Base-by-base conservation (phyloP, 2,329 filamentous ascomycete genomes). In the Xylariales sp. region DNA sequence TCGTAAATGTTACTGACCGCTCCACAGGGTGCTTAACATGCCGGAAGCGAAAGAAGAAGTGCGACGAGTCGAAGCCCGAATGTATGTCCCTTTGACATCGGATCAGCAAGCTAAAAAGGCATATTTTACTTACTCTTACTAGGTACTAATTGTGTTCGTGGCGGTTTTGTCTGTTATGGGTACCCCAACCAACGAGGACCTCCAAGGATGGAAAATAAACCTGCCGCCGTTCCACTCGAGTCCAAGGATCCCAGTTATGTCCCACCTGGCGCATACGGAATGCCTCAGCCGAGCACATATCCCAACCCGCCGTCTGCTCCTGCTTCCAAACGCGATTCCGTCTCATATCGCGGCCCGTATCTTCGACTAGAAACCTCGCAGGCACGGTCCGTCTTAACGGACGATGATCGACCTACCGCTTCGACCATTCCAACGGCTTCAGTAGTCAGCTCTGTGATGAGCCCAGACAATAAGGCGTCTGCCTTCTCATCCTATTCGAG, bases 31-130 rank as follows among this genome's bases (percentile, higher is more conserved):
- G 95, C 79, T 89, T 97, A 81, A 98, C 95, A 5, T 98, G 95
- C 79, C 87, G 95, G 68, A 89, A 89, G 77, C 88, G 95, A 67
- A 98, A 98, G 86, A 98, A 98, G 89, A 98, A 98, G 81, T 98
- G 96, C 77, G 95, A 98, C 78, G 96, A 98, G 83, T 88, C 87
- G 62, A 97, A 97, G 79, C 96, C 96, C 32, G 90, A 93, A 80
- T 98, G 96, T 97, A 85, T 85, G 92, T 84, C 43, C 18, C 39
- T 41, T 58, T 54, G 1, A 39, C 30, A n/a, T 5, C 16, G 23
- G 9, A 49, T 52, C 48, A 49, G 34, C 28, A 34, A 55, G 39
- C 23, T 23, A 18, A 53, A n/a, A 41, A 18, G 43, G 9, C 16
- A 16, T 39, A 50, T 68, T 75, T 70, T 71, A 55, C 72, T 75